These are phyloP conservation scores for Colletotrichum salicis DNA, from an alignment of 2,329 filamentous ascomycete species.

Conservation along the genomic window DNA sequence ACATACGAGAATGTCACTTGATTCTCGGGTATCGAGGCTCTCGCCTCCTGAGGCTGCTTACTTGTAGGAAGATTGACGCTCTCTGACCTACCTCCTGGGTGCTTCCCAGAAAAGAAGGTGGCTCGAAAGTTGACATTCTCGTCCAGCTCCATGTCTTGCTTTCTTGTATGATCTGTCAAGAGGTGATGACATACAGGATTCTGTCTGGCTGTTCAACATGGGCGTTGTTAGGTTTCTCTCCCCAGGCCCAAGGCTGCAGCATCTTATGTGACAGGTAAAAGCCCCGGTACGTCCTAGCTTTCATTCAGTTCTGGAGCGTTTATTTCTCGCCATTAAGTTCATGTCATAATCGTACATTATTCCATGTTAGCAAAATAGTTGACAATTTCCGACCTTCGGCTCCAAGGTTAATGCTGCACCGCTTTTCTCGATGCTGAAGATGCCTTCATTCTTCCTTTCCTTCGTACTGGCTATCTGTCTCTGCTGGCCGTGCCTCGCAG, in stretches of 20 bases:
- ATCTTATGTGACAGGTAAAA: neutral
- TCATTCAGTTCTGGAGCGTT: neutral
- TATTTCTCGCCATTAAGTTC: neutral
- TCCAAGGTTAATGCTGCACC: neutral
- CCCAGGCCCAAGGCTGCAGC: neutral
- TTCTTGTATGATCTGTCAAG: neutral
- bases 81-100: neutral
- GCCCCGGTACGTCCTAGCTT: neutral
- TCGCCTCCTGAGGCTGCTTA: neutral
- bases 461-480: neutral
- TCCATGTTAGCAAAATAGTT: neutral
- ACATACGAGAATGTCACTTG: neutral
- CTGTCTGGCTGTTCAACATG: neutral
- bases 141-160: neutral
- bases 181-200: neutral
- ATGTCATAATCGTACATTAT: neutral
- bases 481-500: neutral
- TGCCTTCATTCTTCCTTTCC: neutral
- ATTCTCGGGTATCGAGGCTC: neutral
- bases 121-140: neutral
- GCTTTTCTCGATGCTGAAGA: neutral
- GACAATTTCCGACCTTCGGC: accelerated
- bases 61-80: neutral
- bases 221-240: neutral
- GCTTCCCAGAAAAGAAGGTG: neutral